Evolutionary conservation across 257 asterid species (phyloP), one percentile per base, ranked within the genome.

Genomic region (Solanum phureja): DNA sequence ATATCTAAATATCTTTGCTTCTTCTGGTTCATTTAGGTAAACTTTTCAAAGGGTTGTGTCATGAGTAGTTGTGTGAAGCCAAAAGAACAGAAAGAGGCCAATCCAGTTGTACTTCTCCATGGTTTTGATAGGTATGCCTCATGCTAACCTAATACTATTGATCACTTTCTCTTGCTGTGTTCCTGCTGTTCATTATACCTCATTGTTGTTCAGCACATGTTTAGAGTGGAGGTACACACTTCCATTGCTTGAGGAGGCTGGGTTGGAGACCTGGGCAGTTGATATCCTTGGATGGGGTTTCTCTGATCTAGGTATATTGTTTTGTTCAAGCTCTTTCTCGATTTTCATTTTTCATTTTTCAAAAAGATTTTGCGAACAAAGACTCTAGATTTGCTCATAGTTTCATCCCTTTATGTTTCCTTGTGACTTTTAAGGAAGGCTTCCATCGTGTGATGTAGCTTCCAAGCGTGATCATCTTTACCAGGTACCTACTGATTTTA

Each of bases 241-340:
- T 90, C 99, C 99, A 3, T 89, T 97, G 94, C 98, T 97, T 21
- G 99, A 97, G 89, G 98, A 92, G 87, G 94, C 94, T 56, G 98
- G 98, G 14, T 87, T 92, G 23, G 98, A 97, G 89, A 89, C 96
- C 7, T 95, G 99, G 98, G 98, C 98, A 27, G 79, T 97, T 82
- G 99, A 97, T 87, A 91, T 95, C 88, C 93, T 97, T 76, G 99
- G 99, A 76, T 97, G 99, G 99, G 98, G 98, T 72, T 97, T 97
- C 92, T 94, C 98, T 49, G 98, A 97, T 90, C 91, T 95, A 90
- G 95, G 99, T 91, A 90, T 72, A 90, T 88, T 87, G 29, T 77
- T 33, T 69, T 87, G 66, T 42, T 74, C 88, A 73, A 7, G 38
- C 58, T 49, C 85, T 87, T 68, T 79, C 85, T 76, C 44, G 6